Base-by-base conservation (phyloP, 495 filamentous ascomycete genomes). In the Tuber indicum region DNA sequence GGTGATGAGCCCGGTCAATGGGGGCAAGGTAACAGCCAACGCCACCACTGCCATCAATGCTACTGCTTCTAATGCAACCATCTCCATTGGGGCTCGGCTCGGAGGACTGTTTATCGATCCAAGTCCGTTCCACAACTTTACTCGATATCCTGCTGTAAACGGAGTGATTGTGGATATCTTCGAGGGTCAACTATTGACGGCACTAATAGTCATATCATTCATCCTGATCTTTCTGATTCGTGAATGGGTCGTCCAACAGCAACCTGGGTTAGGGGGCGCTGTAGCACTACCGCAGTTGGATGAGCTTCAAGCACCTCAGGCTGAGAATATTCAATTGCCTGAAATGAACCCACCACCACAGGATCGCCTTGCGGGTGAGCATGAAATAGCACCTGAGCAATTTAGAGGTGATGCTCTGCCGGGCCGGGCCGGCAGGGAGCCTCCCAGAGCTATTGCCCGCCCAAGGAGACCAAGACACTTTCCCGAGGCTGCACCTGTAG, bases 181-280 rank as follows among this genome's bases (percentile, higher is more conserved):
- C 9, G 96, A 99, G 86, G 96, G 96, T 49, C 94, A 96, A 81
- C 88, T 98, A 58, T 96, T 99, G 77, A 98, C 95, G 12, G 84
- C 97, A 1, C 86, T 95, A 21, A 92, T 98, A 46, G 94, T 99
- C 10, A 87, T 94, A 73, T 92, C 91, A 71, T 98, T 98, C 84
- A 97, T 99, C 73, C 85, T 99, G 46, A 90, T 99, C 62, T 98
- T 99, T 79, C 85, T 99, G 26, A 97, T 99, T 72, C 88, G 96
- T 26, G 96, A 99, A 85, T 99, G 97, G 90, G 96, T 99, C 58
- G 94, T 98, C 9, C 95, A 98, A 82, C 96, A 98, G 83, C 96
- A 98, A 82, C 94, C 94, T 16, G 92, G 92, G 77, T 86, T 92
- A 81, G 85, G 81, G 3, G 83, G 70, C 58, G 58, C 58, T 66